Evolutionary conservation across 805 yeast species (phyloP).

Genomic region (Teunomyces funiuensis): DNA sequence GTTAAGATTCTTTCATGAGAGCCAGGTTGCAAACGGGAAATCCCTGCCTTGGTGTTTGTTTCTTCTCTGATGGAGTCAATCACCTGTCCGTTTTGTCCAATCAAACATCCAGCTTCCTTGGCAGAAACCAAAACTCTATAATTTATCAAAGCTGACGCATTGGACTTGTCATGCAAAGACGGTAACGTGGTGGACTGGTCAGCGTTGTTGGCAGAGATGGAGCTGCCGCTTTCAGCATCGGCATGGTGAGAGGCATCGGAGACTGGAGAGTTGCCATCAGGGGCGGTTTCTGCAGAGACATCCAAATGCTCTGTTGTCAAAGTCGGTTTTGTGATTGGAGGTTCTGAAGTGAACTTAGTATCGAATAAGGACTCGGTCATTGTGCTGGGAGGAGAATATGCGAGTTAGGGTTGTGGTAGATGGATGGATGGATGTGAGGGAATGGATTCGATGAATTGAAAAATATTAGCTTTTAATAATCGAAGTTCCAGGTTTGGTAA

Average conservation of each 20-base stretch:
- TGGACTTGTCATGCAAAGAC: slow-evolving; percentile 24
- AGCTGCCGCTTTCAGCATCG: background rate
- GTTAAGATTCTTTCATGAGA: slow-evolving; percentile 82
- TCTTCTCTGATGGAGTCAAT: slow-evolving; percentile 74
- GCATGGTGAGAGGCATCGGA: background rate
- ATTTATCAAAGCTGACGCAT: slow-evolving; percentile 35
- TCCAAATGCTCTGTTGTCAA: background rate
- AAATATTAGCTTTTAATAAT: background rate
- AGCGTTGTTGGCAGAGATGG: background rate
- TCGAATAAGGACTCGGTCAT: slow-evolving; percentile 38
- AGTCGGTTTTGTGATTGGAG: slow-evolving; percentile 1
- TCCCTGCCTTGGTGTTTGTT: slow-evolving; percentile 82
- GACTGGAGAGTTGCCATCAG: background rate
- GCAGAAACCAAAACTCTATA: slow-evolving; percentile 68
- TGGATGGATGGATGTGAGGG: background rate
- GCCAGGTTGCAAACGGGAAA: slow-evolving; percentile 76
- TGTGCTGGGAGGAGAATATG: background rate
- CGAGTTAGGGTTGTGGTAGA: background rate
- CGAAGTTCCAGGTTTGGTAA: background rate
- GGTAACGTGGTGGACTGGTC: slow-evolving; percentile 24
- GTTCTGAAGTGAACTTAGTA: slow-evolving; percentile 27
- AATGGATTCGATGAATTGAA: background rate
- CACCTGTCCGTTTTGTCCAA: slow-evolving; percentile 80
- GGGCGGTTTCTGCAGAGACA: slow-evolving; percentile 1
- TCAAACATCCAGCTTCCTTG: slow-evolving; percentile 86